Conservation (phyloP, 2,329 filamentous ascomycete species). For the Trichoderma gracile region DNA sequence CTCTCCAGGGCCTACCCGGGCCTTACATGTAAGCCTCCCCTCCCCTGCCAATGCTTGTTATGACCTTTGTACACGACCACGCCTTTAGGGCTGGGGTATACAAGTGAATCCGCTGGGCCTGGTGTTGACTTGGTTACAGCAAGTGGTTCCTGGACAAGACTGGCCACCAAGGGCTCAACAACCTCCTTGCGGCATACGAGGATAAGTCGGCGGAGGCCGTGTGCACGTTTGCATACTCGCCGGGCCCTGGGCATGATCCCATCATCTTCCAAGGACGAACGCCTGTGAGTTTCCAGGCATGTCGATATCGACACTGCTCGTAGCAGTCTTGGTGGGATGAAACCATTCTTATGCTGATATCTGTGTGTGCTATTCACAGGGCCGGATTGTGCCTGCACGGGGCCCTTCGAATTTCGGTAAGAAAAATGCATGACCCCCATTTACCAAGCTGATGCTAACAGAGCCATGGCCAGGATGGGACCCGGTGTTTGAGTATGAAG, state of each 20-base stretch:
- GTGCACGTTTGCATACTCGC: constrained; percentile 91
- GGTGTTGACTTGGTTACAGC: constrained; percentile 47
- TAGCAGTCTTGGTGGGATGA: background rate
- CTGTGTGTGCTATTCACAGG: constrained; percentile 38
- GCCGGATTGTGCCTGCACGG: constrained; percentile 81
- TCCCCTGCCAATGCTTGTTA: background rate
- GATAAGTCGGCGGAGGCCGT: constrained; percentile 93
- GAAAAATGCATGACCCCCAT: constrained; percentile 33
- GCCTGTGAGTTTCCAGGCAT: constrained; percentile 53
- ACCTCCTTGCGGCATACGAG: constrained; percentile 81
- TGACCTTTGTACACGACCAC: no score
- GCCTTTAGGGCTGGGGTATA: no score
- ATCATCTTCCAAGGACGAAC: constrained; percentile 91
- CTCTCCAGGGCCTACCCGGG: constrained; percentile 85
- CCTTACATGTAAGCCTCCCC: constrained; percentile 77
- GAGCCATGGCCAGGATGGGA: constrained; percentile 73
- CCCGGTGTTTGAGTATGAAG: constrained; percentile 90
- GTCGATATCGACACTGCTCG: background rate
- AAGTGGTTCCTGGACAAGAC: constrained; percentile 91
- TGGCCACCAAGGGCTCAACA: constrained; percentile 84
- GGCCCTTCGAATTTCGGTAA: constrained; percentile 81
- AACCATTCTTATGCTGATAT: background rate
- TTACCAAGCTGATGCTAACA: background rate
- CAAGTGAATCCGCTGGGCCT: background rate
- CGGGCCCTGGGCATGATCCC: constrained; percentile 79